Percentiles rank a stretch among this genome's conserved stretches.
These are phyloP conservation scores for Amphirosellinia nigrospora DNA, from an alignment of 495 filamentous ascomycete species.

Conservation along the genomic window DNA sequence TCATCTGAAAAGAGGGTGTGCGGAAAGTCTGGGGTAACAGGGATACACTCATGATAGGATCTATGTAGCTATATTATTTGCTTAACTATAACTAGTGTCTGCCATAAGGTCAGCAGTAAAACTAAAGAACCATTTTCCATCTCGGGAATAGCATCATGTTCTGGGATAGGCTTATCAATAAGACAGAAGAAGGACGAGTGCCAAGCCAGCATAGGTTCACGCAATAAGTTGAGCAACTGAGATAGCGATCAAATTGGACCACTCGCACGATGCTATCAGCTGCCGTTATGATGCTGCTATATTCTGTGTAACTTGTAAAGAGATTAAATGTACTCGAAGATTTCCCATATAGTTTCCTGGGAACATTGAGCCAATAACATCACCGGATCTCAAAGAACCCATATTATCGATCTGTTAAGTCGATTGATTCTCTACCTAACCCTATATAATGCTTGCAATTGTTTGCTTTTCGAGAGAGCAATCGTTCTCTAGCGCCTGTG, in stretches of 20 bases:
- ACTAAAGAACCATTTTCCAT: no score
- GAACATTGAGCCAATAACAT: slow-evolving; percentile 17
- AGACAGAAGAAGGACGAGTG: no score
- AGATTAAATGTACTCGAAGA: slow-evolving; percentile 7
- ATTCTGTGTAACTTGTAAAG: background rate
- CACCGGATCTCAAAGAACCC: slow-evolving; percentile 16
- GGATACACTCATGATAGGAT: slow-evolving; percentile 13
- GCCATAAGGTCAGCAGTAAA: background rate
- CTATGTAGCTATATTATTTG: background rate
- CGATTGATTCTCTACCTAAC: background rate
- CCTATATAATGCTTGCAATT: background rate
- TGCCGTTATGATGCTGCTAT: background rate
- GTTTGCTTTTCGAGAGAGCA: background rate
- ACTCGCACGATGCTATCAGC: slow-evolving; percentile 4
- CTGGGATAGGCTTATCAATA: background rate
- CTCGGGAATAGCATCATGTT: background rate
- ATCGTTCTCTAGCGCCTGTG: background rate
- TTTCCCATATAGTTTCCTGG: background rate
- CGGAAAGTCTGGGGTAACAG: slow-evolving; percentile 30
- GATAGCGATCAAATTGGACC: background rate
- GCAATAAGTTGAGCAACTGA: background rate
- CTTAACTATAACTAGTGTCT: background rate
- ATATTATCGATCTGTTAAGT: background rate
- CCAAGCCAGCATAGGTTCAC: no score
- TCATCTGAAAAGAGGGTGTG: slow-evolving; percentile 16